These are phyloP conservation scores for Fagus sylvatica DNA, from an alignment of 306 rosid genomes.

Conservation along the genomic window DNA sequence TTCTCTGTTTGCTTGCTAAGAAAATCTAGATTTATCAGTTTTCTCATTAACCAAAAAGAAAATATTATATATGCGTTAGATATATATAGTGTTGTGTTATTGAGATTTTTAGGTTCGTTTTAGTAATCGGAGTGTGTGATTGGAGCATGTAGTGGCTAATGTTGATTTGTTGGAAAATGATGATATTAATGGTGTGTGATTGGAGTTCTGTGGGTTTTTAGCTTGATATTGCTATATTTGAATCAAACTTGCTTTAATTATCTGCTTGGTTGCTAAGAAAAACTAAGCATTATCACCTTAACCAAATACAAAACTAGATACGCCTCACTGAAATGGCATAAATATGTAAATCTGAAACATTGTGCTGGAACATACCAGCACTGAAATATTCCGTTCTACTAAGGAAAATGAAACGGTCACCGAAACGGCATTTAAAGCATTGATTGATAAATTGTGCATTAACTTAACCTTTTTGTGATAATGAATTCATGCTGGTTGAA, in stretches of 20 bases:
- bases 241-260: background rate
- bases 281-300: too few relatives aligned
- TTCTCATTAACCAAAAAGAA: too few relatives aligned
- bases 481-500: background rate
- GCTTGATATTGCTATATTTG: background rate
- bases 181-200: conserved; percentile 8
- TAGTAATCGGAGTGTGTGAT: background rate
- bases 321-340: too few relatives aligned
- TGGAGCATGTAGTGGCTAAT: background rate
- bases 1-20: too few relatives aligned
- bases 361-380: too few relatives aligned
- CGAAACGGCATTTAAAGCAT: too few relatives aligned
- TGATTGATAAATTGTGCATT: background rate
- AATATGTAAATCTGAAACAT: too few relatives aligned
- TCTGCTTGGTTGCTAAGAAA: background rate
- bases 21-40: background rate
- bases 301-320: too few relatives aligned
- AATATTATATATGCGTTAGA: background rate
- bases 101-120: background rate
- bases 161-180: background rate
- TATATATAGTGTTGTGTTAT: background rate
- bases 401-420: too few relatives aligned
- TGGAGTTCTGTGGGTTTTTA: conserved; percentile 15
- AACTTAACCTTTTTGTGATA: background rate
- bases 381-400: too few relatives aligned